Base-by-base conservation (phyloP, 345 rosid species). In the Salix udensis region DNA sequence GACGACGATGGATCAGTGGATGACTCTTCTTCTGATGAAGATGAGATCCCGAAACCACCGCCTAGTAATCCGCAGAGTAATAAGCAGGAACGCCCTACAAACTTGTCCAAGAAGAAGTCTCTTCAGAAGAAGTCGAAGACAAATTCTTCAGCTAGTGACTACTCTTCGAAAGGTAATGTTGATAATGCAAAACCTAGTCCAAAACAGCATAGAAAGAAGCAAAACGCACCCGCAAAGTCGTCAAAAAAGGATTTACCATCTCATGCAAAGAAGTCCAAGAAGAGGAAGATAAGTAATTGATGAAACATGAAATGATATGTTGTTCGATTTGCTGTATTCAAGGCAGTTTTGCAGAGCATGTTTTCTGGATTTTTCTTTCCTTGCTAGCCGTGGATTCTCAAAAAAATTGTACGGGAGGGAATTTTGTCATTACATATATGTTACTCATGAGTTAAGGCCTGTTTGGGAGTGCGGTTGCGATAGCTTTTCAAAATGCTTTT, bases 1-100 rank as follows among this genome's bases (percentile, higher is more conserved):
- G 97, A 95, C 76, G 97, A 91, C 75, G 97, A 87, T 26, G 94
- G 66, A 34, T 75, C 90, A 16, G 6, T n/a, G n/a, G 73, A 79
- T 46, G 86, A 76, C 30, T 74, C 80, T 58, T 73, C 84, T 36
- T 78, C 74, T 65, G 88, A 78, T 31, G 84, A 78, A 15, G 78
- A 74, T 37, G 82, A 81, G 39, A 60, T 46, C 24, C 55, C 53
- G 34, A 78, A 64, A 21, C 61, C 71, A 7, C 30, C 55, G 14
- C 61, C 71, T 55, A 26, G 8, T 37, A 65, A 72, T 76, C 72
- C 48, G n/a, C 81, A 37, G 26, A 60, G 60, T 36, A 80, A 79
- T 75, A 85, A 80, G 82, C 82, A 34, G 78, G 87, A 87, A 74
- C 71, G 7, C 50, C n/a, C 72, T 6, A 7, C 52, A 66, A 18